Base-by-base conservation (phyloP, 257 asterid species). In the Scutellaria minor region DNA sequence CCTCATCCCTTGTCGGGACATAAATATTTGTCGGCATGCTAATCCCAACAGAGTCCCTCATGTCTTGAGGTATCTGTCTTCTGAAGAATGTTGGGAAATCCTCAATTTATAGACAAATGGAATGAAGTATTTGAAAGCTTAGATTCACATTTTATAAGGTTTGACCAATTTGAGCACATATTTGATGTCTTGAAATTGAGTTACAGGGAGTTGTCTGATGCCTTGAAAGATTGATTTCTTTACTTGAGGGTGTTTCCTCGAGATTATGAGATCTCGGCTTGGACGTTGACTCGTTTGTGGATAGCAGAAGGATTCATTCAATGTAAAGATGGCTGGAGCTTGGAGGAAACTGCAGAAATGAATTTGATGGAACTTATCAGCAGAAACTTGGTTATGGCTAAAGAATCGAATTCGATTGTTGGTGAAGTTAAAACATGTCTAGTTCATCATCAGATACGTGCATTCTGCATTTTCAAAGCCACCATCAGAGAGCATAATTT, bases 371-470 rank as follows among this genome's bases (percentile, higher is more conserved):
- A 31, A 48, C 72, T 66, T 39, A 35, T 66, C 8, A 35, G 15
- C 47, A 50, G 60, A 15, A 66, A 66, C 9, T 14, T 66, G 14
- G 18, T 66, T 48, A 66, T 31, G 2, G 72, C 12, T 6, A 7
- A 4, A 0, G 8, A 48, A 39, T 31, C 4, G 27, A 66, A 35
- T 27, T 20, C 46, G 1, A 47, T n/a, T 37, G 82, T 18, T 18
- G 18, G 80, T 5, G 71, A 59, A 55, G 71, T 83, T 11, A 83
- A 75, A 72, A 69, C 73, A 9, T 83, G 85, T 22, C 80, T 81
- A 6, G 45, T 83, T 20, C 83, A 83, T 68, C 85, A 78, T 39
- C 41, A 63, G 40, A 37, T 83, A 64, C 79, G 76, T 6, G 69
- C 64, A 3, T 80, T 83, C 20, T 83, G 85, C 59, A 18, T 76